Conservation (phyloP, 768 basidiomycete species). For the Russula olivacea region DNA sequence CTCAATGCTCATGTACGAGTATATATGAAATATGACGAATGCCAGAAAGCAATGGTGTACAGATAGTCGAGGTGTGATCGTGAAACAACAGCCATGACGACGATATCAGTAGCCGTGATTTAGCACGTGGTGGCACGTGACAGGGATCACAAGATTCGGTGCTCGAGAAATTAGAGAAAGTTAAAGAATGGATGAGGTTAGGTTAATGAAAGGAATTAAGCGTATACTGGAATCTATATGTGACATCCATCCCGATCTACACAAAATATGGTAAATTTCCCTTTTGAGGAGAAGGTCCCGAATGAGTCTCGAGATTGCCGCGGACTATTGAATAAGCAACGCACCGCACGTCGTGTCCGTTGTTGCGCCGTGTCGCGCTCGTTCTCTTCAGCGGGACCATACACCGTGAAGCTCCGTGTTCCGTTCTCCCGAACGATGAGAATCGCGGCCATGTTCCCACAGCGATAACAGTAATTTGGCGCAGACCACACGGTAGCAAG, state of each 20-base stretch:
- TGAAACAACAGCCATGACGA: too few species aligned
- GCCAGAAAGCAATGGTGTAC: too few species aligned
- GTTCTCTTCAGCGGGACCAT: slow-evolving; percentile 85
- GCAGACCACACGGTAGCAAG: slow-evolving; percentile 94
- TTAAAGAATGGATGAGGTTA: neutral
- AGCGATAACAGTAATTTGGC: slow-evolving; percentile 80
- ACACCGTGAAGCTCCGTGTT: slow-evolving; percentile 69
- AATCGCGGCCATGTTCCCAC: slow-evolving; percentile 89
- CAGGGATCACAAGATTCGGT: too few species aligned
- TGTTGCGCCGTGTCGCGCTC: slow-evolving; percentile 77
- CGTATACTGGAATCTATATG: neutral
- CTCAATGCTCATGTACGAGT: too few species aligned
- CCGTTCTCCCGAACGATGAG: slow-evolving; percentile 74
- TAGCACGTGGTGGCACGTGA: too few species aligned
- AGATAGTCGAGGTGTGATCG: too few species aligned
- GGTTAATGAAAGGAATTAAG: neutral
- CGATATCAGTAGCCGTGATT: too few species aligned
- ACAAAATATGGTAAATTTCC: slow-evolving; percentile 54
- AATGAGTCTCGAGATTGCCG: neutral
- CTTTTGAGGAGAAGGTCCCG: slow-evolving; percentile 29
- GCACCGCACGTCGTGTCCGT: slow-evolving; percentile 59
- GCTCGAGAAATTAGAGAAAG: too few species aligned
- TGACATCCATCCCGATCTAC: slow-evolving; percentile 26
- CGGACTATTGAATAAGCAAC: slow-evolving; percentile 29
- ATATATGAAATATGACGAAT: too few species aligned